Conservation (phyloP, 176 grass and related monocot genomes). For the Eragrostis nindensis region DNA sequence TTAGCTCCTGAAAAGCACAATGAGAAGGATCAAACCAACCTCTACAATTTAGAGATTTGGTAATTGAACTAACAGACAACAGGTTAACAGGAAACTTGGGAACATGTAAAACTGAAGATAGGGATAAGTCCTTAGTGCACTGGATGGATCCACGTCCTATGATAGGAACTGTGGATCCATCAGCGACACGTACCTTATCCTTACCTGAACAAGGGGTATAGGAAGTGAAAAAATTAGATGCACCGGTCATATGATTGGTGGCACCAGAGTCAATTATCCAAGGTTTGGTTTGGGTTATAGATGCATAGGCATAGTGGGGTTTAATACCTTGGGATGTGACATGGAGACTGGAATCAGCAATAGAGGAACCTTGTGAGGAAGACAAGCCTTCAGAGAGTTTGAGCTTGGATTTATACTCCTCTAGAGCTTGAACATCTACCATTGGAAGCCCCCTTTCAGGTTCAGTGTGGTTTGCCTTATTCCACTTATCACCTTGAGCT, state of each 20-base stretch:
- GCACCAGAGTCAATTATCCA: conserved; percentile 13
- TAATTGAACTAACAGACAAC: too few species aligned
- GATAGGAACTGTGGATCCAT: neutral
- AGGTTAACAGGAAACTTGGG: too few species aligned
- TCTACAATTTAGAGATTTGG: too few species aligned
- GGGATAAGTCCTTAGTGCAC: too few species aligned
- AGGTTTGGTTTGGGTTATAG: neutral
- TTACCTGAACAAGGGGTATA: neutral
- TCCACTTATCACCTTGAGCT: neutral
- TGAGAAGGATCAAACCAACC: too few species aligned
- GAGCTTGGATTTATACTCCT: neutral
- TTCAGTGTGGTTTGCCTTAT: neutral
- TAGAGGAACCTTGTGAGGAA: neutral
- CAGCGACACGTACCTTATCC: neutral
- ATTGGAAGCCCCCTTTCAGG: neutral
- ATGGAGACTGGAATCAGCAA: neutral
- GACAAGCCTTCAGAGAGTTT: neutral
- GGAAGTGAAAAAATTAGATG: neutral
- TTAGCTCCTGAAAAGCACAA: too few species aligned
- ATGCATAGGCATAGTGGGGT: neutral
- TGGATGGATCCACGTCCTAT: neutral
- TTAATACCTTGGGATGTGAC: neutral
- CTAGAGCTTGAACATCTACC: conserved; percentile 4
- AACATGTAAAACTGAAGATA: too few species aligned
- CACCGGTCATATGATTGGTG: conserved; percentile 9